A percentile compares a stretch with the other conserved stretches of the same genome.
Conservation (phyloP, 768 basidiomycete genomes). For the Hemileccinum rubropunctum region DNA sequence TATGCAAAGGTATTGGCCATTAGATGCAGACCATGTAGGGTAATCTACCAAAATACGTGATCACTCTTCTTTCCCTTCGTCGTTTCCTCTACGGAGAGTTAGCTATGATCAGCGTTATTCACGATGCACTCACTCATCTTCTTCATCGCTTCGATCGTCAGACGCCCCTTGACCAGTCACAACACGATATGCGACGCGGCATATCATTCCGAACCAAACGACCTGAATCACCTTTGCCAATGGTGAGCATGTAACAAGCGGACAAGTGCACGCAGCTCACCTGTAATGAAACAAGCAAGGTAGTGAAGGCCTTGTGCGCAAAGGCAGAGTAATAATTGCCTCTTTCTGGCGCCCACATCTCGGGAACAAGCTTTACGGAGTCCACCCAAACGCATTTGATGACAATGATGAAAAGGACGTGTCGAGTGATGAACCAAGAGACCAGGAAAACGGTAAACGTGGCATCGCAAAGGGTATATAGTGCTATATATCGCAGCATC, state of each 20-base stretch:
- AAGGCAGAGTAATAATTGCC: conserved; percentile 55
- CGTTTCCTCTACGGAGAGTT: conserved; percentile 13
- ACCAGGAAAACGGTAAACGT: conserved; percentile 81
- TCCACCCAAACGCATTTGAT: conserved; percentile 63
- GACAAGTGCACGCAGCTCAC: conserved; percentile 32
- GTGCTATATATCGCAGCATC: conserved; percentile 84
- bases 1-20: conserved; percentile 26
- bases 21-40: conserved; percentile 18
- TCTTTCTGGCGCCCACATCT: conserved; percentile 57
- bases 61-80: conserved; percentile 28
- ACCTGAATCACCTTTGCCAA: conserved; percentile 61
- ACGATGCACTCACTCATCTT: conserved; percentile 44
- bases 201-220: conserved; percentile 87
- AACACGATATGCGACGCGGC: conserved; percentile 79
- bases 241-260: conserved; percentile 5
- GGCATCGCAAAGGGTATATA: conserved; percentile 64
- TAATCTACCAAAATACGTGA: conserved; percentile 22
- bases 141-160: conserved; percentile 85
- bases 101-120: conserved; percentile 3
- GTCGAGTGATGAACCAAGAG: conserved; percentile 89
- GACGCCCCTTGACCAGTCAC: conserved; percentile 72
- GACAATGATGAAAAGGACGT: conserved; percentile 73
- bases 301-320: conserved; percentile 47
- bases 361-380: conserved; percentile 40
- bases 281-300: conserved; percentile 59